These are phyloP conservation scores for Rhodocollybia butyracea DNA, from an alignment of 768 basidiomycete genomes.

Conservation along the genomic window DNA sequence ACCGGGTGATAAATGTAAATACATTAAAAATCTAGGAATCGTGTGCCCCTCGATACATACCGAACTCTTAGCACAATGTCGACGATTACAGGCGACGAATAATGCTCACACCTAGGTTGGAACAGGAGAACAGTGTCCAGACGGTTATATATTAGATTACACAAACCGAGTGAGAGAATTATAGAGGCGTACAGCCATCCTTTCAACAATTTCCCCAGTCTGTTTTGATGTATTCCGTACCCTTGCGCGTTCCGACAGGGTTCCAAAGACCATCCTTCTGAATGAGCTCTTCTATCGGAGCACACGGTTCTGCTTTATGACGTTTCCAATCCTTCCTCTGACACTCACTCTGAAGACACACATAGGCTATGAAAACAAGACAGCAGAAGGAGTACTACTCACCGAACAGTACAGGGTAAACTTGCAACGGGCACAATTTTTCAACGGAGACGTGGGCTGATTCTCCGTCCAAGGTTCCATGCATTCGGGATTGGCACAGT, in stretches of 20 bases:
- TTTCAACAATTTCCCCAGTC: slow-evolving; percentile 3
- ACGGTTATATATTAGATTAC: no score
- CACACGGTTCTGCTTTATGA: slow-evolving; percentile 13
- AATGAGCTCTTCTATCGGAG: slow-evolving; percentile 10
- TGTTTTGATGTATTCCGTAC: slow-evolving; percentile 8
- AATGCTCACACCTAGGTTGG: no score
- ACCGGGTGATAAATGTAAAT: no score
- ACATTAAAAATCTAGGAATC: no score
- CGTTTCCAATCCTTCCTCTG: slow-evolving; percentile 12
- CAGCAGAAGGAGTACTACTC: no score
- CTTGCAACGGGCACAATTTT: slow-evolving; percentile 8
- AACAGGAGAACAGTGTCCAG: no score
- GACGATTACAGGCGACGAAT: no score
- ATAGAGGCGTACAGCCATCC: no score
- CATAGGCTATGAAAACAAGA: no score
- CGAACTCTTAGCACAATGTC: no score
- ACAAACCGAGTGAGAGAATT: no score
- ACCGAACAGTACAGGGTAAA: slow-evolving; percentile 13
- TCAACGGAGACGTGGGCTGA: not conserved
- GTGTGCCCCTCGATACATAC: no score
- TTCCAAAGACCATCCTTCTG: slow-evolving; percentile 11
- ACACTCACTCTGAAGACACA: not conserved
- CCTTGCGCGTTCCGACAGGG: slow-evolving; percentile 11
- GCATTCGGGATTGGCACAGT: slow-evolving; percentile 13
- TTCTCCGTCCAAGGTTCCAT: slow-evolving; percentile 4